Evolutionary conservation across 306 rosid genomes (phyloP), one percentile per base, ranked within the genome.

Genomic region (Abrus precatorius): DNA sequence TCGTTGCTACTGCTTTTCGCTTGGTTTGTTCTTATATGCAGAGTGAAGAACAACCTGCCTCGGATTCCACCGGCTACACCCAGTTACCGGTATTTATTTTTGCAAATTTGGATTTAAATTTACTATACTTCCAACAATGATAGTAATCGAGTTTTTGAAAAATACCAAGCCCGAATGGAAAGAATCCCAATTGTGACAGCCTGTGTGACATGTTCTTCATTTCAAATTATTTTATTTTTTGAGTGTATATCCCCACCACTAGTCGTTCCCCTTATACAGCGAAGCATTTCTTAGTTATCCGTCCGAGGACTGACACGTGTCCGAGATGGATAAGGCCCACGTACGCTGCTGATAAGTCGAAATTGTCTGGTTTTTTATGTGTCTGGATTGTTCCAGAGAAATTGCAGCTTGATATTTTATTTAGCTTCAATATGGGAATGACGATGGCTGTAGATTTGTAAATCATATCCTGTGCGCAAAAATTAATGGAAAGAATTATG

Each of bases 31-130:
- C 10, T 83, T 91, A 90, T 91, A 93, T 53, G 65, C 5, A 5
- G 0, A 5, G 5, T 44, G 3, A 88, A 80, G 66, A 76, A 56
- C 28, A 68, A 70, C 13, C 43, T 40, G 82, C 59, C 32, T 28
- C 6, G 0, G 1, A 0, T 4, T 3, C 28, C 72, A 90, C 97
- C 14, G 94, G 87, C 67, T 64, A 41, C 60, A 29, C 13, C 88
- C 86, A 83, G 96, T 93, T 91, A 1, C 97, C 94, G 86, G 97
- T 88, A 7, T 4, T 32, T 34, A 1, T 53, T 13, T 8, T 10
- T 75, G 54, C 29, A 47, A 44, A 2, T 33, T 29, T 5, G 2
- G 44, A 79, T 72, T 52, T 53, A 66, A 32, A 67, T 84, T 57
- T 73, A 65, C 36, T 29, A 69, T 74, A 27, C 1, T 36, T 75